Conservation (phyloP, 176 grass and related monocot genomes). For the Avena eriantha region DNA sequence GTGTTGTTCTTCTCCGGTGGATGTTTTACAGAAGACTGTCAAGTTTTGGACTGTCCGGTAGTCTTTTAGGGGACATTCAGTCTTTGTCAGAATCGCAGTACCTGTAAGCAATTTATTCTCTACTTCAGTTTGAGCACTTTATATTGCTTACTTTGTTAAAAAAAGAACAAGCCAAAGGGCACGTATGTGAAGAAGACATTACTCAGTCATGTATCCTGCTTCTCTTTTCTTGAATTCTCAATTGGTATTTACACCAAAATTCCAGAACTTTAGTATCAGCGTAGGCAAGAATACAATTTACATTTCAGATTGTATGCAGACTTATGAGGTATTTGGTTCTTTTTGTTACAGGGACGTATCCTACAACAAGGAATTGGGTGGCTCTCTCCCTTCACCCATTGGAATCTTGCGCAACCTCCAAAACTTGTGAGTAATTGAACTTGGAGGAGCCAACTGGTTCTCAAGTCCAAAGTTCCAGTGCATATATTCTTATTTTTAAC, state of each 20-base stretch:
- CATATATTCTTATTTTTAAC: constrained; percentile 6
- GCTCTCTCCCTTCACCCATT: constrained; percentile 59
- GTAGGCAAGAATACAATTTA: neutral
- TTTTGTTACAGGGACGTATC: constrained; percentile 72
- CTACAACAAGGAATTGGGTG: constrained; percentile 66
- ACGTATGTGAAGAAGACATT: neutral
- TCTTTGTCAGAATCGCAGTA: constrained; percentile 46
- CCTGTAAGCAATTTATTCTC: constrained; percentile 52
- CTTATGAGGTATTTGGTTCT: neutral
- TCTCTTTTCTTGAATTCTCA: too few species aligned
- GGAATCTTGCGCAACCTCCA: constrained; percentile 65
- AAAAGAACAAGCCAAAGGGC: neutral
- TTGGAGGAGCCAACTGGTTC: neutral
- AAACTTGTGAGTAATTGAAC: constrained; percentile 54
- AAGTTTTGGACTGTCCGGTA: constrained; percentile 61
- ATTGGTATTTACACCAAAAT: too few species aligned
- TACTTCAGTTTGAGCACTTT: neutral
- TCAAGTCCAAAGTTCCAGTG: neutral
- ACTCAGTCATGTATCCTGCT: neutral
- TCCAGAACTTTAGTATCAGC: neutral
- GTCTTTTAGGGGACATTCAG: constrained; percentile 72
- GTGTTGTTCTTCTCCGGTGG: neutral
- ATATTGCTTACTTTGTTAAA: neutral
- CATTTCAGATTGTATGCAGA: neutral
- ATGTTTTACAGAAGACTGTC: constrained; percentile 59